Evolutionary conservation across 108 stramenopile genomes (phyloP).

Genomic region (Skeletonema grethae): DNA sequence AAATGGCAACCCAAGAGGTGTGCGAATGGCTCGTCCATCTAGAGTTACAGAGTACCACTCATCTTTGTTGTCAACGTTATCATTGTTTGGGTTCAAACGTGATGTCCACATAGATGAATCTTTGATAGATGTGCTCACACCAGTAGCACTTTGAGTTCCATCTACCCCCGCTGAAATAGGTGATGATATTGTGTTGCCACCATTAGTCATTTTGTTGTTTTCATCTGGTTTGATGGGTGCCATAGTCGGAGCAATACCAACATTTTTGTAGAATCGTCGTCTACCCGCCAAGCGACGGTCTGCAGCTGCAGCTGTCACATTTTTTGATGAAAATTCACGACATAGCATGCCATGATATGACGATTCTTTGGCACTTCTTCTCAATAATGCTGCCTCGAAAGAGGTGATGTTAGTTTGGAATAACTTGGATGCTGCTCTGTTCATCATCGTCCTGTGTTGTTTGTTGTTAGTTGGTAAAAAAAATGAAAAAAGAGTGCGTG

Average conservation of each 20-base stretch:
- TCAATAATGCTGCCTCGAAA: neutral
- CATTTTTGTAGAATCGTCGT: constrained; percentile 77
- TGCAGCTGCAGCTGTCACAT: constrained; percentile 46
- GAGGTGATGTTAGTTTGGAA: neutral
- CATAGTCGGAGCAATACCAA: constrained; percentile 50
- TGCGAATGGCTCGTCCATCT: constrained; percentile 74
- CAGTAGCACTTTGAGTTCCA: constrained; percentile 76
- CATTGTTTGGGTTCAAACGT: constrained; percentile 29
- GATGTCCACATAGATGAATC: constrained; percentile 36
- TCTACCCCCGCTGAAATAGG: constrained; percentile 90
- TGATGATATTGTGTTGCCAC: constrained; percentile 39
- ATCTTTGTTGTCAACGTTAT: neutral
- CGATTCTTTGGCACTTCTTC: constrained; percentile 6
- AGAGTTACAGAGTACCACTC: constrained; percentile 79
- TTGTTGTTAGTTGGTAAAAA: neutral
- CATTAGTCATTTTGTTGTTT: constrained; percentile 12
- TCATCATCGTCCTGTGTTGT: neutral
- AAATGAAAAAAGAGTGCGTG: too few species aligned
- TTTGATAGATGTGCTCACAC: constrained; percentile 48
- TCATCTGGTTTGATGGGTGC: constrained; percentile 52
- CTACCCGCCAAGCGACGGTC: constrained; percentile 53
- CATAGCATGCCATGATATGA: neutral
- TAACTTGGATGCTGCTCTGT: constrained; percentile 10
- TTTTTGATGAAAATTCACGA: constrained; percentile 3
- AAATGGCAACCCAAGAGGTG: constrained; percentile 77